Percentiles rank a stretch among this genome's conserved stretches.
Conservation (phyloP, 768 basidiomycete genomes). For the Mycena indigotica region DNA sequence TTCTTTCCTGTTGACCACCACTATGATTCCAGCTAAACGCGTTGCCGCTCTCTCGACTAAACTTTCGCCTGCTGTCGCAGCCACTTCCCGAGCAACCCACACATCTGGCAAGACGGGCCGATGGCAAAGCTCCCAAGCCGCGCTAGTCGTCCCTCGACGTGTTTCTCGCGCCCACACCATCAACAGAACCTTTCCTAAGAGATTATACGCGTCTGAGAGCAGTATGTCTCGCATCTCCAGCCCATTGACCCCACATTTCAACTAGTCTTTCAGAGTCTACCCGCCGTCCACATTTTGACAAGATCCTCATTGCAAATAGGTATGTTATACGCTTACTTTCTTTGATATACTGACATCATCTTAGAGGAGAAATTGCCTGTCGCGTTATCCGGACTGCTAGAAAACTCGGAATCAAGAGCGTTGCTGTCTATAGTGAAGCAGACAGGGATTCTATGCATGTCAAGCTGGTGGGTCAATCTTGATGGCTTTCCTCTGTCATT, state of each 20-base stretch:
- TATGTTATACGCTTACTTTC: slow-evolving; percentile 27
- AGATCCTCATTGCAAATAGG: slow-evolving; percentile 93
- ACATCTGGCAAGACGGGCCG: slow-evolving; percentile 7
- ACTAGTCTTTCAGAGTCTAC: slow-evolving; percentile 19
- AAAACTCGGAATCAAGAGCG: slow-evolving; percentile 87
- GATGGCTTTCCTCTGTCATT: not conserved
- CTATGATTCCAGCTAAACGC: slow-evolving; percentile 43
- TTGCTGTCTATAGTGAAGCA: slow-evolving; percentile 89
- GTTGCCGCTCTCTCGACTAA: slow-evolving; percentile 32
- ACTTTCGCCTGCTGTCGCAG: slow-evolving; percentile 21
- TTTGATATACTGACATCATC: not conserved
- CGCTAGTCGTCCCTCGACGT: slow-evolving; percentile 4
- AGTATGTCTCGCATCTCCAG: slow-evolving; percentile 26
- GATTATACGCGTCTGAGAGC: slow-evolving; percentile 32
- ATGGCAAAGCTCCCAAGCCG: slow-evolving; percentile 9
- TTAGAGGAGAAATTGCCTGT: slow-evolving; percentile 95
- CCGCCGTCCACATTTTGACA: slow-evolving; percentile 71
- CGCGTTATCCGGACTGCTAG: slow-evolving; percentile 89
- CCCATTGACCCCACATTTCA: not conserved
- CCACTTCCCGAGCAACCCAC: slow-evolving; percentile 6
- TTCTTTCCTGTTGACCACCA: slow-evolving; percentile 4
- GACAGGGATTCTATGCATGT: slow-evolving; percentile 85
- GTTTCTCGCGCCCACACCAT: slow-evolving; percentile 4
- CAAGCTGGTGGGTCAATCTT: slow-evolving; percentile 56
- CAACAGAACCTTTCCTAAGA: not conserved